Conservation (phyloP, 1,284 basidiomycete species). For the Cutaneotrichosporon sp. region DNA sequence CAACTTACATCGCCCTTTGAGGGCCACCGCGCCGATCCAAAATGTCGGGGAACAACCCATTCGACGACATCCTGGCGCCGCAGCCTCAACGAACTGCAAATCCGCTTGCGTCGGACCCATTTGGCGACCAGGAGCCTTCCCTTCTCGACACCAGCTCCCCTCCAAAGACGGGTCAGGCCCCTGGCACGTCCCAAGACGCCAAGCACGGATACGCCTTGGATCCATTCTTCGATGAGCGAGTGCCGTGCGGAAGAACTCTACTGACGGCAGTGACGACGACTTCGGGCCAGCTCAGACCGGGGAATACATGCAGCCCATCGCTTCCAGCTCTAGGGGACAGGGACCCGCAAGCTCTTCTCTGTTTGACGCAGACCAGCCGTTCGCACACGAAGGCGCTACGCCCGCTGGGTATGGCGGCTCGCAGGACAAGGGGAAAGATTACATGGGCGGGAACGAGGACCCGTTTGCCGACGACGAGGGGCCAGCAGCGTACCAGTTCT, state of each 20-base stretch:
- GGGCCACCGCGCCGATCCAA: neutral
- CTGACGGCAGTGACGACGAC: slow-evolving; percentile 41
- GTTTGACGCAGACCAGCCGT: slow-evolving; percentile 30
- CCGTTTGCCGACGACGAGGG: slow-evolving; percentile 43
- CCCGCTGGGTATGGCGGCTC: slow-evolving; percentile 13
- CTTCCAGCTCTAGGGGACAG: slow-evolving; percentile 21
- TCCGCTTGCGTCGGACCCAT: slow-evolving; percentile 29
- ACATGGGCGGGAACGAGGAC: slow-evolving; percentile 11
- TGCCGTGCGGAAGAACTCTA: too few species aligned
- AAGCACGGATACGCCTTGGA: slow-evolving; percentile 40
- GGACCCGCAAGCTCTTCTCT: slow-evolving; percentile 28
- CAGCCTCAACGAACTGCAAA: slow-evolving; percentile 26
- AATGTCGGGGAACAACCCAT: slow-evolving; percentile 36
- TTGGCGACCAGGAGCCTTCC: slow-evolving; percentile 28
- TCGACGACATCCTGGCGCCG: slow-evolving; percentile 44
- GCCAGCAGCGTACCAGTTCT: slow-evolving; percentile 40
- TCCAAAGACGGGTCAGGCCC: neutral
- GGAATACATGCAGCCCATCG: slow-evolving; percentile 34
- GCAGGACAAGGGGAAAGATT: neutral
- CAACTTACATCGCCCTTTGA: neutral
- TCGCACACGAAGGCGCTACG: slow-evolving; percentile 23
- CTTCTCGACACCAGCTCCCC: slow-evolving; percentile 6
- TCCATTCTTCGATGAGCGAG: slow-evolving; percentile 48
- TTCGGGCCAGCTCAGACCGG: slow-evolving; percentile 29
- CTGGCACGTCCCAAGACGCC: neutral